A percentile compares a stretch with the other conserved stretches of the same genome.
Conservation (phyloP, 2,329 filamentous ascomycete species). For the Penicillium sp. region DNA sequence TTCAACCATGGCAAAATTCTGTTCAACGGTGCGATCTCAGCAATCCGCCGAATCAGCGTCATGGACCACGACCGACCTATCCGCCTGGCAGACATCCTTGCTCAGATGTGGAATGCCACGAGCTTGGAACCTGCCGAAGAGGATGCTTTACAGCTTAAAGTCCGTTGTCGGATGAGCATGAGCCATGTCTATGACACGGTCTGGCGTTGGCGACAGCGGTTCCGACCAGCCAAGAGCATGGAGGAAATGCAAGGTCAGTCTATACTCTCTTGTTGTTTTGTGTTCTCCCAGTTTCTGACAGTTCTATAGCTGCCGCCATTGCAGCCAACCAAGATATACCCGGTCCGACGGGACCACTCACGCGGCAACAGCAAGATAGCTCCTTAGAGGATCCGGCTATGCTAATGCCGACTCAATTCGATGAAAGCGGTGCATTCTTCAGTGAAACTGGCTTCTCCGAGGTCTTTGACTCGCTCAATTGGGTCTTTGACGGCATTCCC, state of each 20-base stretch:
- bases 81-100: constrained; percentile 60
- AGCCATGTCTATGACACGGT: constrained; percentile 63
- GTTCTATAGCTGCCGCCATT: constrained; percentile 18
- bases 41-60: constrained; percentile 57
- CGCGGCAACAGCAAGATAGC: constrained; percentile 31
- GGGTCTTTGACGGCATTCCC: constrained; percentile 82
- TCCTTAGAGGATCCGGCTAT: constrained; percentile 31
- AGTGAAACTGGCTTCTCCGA: constrained; percentile 56
- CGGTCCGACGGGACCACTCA: constrained; percentile 23
- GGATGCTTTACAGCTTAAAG: constrained; percentile 54
- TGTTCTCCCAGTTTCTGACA: constrained; percentile 20
- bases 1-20: constrained; percentile 52
- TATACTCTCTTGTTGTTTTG: constrained; percentile 12
- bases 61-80: constrained; percentile 60
- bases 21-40: constrained; percentile 56
- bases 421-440: constrained; percentile 37
- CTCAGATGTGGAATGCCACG: constrained; percentile 59
- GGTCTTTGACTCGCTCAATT: constrained; percentile 85
- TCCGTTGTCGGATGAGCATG: constrained; percentile 63
- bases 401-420: constrained; percentile 36
- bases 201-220: constrained; percentile 62
- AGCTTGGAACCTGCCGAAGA: constrained; percentile 33
- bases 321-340: constrained; percentile 39
- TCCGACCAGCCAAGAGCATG: constrained; percentile 60
- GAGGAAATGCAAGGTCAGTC: constrained; percentile 63